Percentiles rank a stretch among this genome's conserved stretches.
These are phyloP conservation scores for Aspergillus phoenicis DNA, from an alignment of 2,329 filamentous ascomycete species.

Conservation along the genomic window DNA sequence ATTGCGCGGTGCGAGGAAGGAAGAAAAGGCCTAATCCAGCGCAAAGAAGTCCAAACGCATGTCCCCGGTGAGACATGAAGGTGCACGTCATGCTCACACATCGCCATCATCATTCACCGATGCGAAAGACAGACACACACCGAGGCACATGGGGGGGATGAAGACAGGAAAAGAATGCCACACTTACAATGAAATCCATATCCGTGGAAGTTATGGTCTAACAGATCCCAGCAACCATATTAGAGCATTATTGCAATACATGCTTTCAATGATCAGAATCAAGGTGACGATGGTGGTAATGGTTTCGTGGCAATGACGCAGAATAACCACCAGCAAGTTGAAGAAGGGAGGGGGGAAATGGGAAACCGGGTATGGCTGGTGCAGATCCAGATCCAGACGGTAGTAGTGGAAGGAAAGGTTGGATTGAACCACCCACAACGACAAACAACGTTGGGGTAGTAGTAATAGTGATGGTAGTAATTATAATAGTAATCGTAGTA, in stretches of 20 bases:
- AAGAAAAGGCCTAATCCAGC: background rate
- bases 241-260: conserved; percentile 38
- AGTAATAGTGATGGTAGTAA: background rate
- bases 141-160: conserved; percentile 1
- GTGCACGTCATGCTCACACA: background rate
- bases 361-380: conserved; percentile 1
- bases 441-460: background rate
- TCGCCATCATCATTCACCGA: background rate
- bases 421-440: conserved; percentile 1
- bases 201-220: conserved; percentile 31
- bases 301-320: conserved; percentile 23
- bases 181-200: conserved; percentile 53
- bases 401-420: background rate
- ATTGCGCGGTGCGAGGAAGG: background rate
- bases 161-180: conserved; percentile 18
- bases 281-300: conserved; percentile 9
- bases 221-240: conserved; percentile 29
- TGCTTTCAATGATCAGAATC: conserved; percentile 27
- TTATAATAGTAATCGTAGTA: too few relatives aligned
- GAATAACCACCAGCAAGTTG: conserved; percentile 8
- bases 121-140: background rate
- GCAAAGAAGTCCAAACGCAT: background rate
- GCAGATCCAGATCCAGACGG: conserved; percentile 7
- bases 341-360: background rate
- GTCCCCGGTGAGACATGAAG: background rate